Percentiles rank a stretch among this genome's conserved stretches.
phyloP scores from a whole-genome alignment of 345 rosid species.

The Ceriops zippeliana region DNA sequence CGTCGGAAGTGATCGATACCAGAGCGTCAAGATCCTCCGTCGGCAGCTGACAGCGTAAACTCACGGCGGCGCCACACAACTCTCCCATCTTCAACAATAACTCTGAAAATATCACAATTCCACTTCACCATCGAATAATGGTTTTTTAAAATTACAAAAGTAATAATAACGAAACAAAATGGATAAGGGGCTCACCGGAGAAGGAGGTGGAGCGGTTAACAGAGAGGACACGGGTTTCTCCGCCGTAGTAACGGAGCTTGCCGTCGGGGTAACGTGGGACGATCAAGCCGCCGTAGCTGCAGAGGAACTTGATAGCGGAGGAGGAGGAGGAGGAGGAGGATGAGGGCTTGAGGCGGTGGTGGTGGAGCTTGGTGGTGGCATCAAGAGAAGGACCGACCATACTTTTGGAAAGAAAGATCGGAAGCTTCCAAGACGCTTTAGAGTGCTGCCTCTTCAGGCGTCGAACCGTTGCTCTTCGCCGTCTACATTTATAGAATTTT shows the following conservation, averaged over 20 bases:
- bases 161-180: background rate
- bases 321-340: conserved; percentile 1
- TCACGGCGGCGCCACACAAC: conserved; percentile 51
- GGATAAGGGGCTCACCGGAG: conserved; percentile 40
- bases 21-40: conserved; percentile 84
- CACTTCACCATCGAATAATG: conserved; percentile 18
- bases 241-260: conserved; percentile 83
- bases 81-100: conserved; percentile 60
- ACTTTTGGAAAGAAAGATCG: background rate
- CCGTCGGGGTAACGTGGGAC: conserved; percentile 81
- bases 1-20: conserved; percentile 72
- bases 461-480: background rate
- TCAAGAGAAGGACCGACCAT: conserved; percentile 40
- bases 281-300: conserved; percentile 88
- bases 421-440: conserved; percentile 9
- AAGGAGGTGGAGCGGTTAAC: conserved; percentile 68
- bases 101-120: conserved; percentile 50
- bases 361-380: conserved; percentile 6
- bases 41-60: conserved; percentile 85
- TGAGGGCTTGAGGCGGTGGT: background rate
- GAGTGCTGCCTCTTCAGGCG: background rate
- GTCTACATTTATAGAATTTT: background rate
- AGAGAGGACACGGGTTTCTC: conserved; percentile 83
- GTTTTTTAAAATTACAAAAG: background rate
- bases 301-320: conserved; percentile 62